Evolutionary conservation across 495 filamentous ascomycete species (phyloP), one percentile per base, ranked within the genome.

Genomic region (Geoglossum glabrum): DNA sequence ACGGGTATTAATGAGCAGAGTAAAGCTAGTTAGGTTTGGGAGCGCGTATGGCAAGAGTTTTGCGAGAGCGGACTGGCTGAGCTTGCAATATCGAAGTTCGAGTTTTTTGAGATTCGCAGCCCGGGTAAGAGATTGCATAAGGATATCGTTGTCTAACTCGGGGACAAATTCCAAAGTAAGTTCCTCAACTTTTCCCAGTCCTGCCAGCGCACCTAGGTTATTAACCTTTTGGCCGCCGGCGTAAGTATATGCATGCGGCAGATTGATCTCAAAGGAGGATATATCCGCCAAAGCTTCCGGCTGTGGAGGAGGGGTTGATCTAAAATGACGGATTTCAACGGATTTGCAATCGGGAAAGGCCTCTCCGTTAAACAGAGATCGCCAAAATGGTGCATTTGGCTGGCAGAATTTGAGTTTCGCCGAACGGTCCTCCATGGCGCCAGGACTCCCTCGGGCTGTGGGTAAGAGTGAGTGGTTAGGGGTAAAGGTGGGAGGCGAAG

Each of bases 11-110:
- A 67, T 62, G 33, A 65, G 60, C 27, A 67, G 65, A 26, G 65
- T 67, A 50, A 67, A 65, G 43, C 61, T 60, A 1, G 60, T 57
- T n/a, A 67, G 59, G 34, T 67, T 67, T 27, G 65, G 65, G 0
- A 67, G 59, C n/a, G 65, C 65, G 23, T 57, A 57, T 5, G 58
- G 65, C 8, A 67, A 62, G 46, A 67, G 62, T 17, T 61, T 56
- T 5, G 38, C 54, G 17, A 45, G 31, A 2, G 54, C 23, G 13
- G 55, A 64, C 64, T 54, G 58, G 58, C 57, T 30, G 64, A 67
- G n/a, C 50, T 63, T 43, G 64, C 51, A 30, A 50, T 57, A 58
- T 33, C 51, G 46, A 65, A 67, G 38, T 56, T 67, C 65, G 15
- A 67, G 49, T 23, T 59, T 52, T 30, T 61, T 67, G 34, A 67